A percentile compares a stretch with the other conserved stretches of the same genome.
These are phyloP conservation scores for Spongospora subterranea DNA, from an alignment of 208 protist species.

Conservation along the genomic window DNA sequence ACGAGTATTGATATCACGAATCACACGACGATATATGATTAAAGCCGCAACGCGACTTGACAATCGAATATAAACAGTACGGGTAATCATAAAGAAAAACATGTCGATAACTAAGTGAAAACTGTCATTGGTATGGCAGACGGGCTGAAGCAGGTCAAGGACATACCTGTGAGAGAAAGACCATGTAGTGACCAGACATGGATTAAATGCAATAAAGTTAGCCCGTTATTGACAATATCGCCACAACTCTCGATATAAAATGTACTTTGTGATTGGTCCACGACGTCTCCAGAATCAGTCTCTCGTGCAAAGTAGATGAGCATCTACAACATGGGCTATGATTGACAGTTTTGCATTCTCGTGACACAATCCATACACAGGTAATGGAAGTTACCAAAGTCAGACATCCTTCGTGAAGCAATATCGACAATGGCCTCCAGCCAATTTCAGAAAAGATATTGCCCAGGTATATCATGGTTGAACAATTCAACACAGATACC, in stretches of 20 bases:
- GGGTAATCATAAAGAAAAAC: conserved; percentile 53
- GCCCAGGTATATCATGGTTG: background rate
- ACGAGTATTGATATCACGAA: conserved; percentile 20
- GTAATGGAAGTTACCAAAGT: background rate
- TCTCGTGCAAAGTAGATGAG: background rate
- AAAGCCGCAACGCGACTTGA: background rate
- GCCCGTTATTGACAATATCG: background rate
- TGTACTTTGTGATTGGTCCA: conserved; percentile 7
- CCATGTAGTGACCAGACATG: conserved; percentile 1
- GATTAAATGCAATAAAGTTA: background rate
- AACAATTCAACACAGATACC: background rate
- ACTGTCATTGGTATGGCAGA: background rate
- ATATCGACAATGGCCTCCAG: background rate
- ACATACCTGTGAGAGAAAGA: conserved; percentile 7
- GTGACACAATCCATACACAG: background rate
- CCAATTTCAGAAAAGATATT: background rate
- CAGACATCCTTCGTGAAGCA: background rate
- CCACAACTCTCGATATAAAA: conserved; percentile 6
- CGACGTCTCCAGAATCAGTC: background rate
- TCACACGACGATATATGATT: conserved; percentile 13
- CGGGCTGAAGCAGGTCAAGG: background rate
- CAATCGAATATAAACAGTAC: background rate
- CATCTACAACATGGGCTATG: background rate
- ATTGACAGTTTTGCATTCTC: background rate
- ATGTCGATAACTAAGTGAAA: conserved; percentile 35